These are phyloP conservation scores for Diaporthe sp. DNA, from an alignment of 2,329 filamentous ascomycete species.

Conservation along the genomic window DNA sequence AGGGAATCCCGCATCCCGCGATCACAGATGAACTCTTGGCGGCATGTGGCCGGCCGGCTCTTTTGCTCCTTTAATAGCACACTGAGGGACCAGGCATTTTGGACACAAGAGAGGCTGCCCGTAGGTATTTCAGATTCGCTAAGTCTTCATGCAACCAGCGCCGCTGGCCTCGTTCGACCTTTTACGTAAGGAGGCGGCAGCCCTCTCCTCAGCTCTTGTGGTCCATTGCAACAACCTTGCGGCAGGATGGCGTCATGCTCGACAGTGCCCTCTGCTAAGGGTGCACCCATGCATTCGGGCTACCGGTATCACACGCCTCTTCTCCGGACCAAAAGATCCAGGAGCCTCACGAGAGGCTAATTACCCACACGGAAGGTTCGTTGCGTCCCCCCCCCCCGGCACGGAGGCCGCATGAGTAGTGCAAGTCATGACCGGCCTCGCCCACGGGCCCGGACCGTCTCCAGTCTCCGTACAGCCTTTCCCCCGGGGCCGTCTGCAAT, in stretches of 20 bases:
- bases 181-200: conserved; percentile 22
- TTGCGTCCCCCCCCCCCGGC: not conserved
- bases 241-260: conserved; percentile 29
- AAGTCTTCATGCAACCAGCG: not conserved
- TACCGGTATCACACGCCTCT: not conserved
- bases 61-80: not conserved
- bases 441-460: not conserved
- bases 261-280: not conserved
- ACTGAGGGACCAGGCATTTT: too few species aligned
- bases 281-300: not conserved
- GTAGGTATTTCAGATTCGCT: not conserved
- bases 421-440: not conserved
- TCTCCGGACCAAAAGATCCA: conserved; percentile 6
- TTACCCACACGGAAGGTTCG: not conserved
- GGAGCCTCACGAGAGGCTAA: not conserved
- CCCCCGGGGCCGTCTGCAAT: not conserved
- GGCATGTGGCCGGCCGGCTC: not conserved
- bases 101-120: too few species aligned
- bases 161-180: not conserved
- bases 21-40: not conserved
- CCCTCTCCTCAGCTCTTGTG: not conserved
- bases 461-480: not conserved
- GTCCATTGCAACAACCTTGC: conserved; percentile 14
- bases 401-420: not conserved
- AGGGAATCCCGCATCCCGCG: not conserved